Percentiles rank a stretch among this genome's conserved stretches.
phyloP scores from a whole-genome alignment of 164 flowering plant genomes.

The Aristolochia contorta region DNA sequence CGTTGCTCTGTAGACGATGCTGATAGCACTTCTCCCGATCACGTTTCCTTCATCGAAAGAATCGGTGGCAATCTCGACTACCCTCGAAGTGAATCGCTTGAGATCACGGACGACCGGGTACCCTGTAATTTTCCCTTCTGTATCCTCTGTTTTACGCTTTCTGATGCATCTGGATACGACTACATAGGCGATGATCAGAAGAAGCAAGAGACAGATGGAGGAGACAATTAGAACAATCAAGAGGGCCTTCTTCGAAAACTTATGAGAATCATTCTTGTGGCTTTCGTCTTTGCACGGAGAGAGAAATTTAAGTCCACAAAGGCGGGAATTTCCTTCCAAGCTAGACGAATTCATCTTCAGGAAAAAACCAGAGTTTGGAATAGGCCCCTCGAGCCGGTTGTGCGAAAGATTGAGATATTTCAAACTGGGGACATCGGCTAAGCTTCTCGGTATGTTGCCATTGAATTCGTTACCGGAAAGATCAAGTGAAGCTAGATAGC shows the following conservation, averaged over 20 bases:
- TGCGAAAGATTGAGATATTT: slow-evolving; percentile 59
- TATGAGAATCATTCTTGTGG: slow-evolving; percentile 8
- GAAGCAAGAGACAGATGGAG: slow-evolving; percentile 19
- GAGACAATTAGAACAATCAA: slow-evolving; percentile 30
- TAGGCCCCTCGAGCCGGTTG: slow-evolving; percentile 60
- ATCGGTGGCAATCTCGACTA: slow-evolving; percentile 46
- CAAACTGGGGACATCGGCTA: slow-evolving; percentile 31
- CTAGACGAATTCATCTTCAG: slow-evolving; percentile 21
- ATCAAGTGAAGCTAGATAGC: slow-evolving; percentile 40
- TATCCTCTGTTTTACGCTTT: slow-evolving; percentile 11
- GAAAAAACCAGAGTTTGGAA: slow-evolving; percentile 52
- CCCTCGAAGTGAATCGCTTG: slow-evolving; percentile 41
- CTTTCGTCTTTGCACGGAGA: slow-evolving; percentile 26
- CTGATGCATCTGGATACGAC: slow-evolving; percentile 10
- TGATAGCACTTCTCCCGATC: slow-evolving; percentile 51
- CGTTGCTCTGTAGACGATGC: slow-evolving; percentile 69
- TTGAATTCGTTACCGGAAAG: slow-evolving; percentile 49
- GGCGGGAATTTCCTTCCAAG: slow-evolving; percentile 49
- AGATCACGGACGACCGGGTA: slow-evolving; percentile 23
- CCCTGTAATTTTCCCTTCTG: slow-evolving; percentile 8
- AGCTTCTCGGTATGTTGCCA: slow-evolving; percentile 49
- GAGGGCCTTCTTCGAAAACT: slow-evolving; percentile 26
- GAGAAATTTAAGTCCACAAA: slow-evolving; percentile 45
- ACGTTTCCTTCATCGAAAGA: slow-evolving; percentile 42
- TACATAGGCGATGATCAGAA: slow-evolving; percentile 21